phyloP scores from a whole-genome alignment of 257 asterid genomes.

The Jacaranda copaia region DNA sequence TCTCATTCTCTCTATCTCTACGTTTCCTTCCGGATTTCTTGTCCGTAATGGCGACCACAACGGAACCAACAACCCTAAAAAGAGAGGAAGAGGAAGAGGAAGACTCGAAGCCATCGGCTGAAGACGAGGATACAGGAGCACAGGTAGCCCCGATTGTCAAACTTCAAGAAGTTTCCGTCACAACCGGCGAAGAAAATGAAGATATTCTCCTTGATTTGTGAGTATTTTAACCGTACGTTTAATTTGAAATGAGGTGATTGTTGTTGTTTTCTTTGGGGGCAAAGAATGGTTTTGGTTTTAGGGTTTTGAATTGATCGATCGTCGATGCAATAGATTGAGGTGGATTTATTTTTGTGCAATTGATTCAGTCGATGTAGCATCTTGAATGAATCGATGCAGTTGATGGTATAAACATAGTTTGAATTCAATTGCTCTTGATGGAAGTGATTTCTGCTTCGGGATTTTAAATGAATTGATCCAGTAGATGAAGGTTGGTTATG shows the following conservation, averaged over 20 bases:
- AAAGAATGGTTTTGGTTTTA: background rate
- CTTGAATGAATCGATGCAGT: background rate
- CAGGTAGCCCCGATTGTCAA: slow-evolving; percentile 72
- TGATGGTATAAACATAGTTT: background rate
- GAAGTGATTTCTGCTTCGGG: background rate
- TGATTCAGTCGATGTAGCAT: background rate
- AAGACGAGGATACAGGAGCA: slow-evolving; percentile 86
- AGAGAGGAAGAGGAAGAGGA: slow-evolving; percentile 59
- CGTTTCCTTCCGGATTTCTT: background rate
- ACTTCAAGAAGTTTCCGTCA: slow-evolving; percentile 73
- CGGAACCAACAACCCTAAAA: slow-evolving; percentile 41
- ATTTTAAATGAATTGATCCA: background rate
- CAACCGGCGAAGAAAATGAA: slow-evolving; percentile 85
- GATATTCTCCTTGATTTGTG: slow-evolving; percentile 73
- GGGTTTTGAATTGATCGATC: slow-evolving; percentile 24
- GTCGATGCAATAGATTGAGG: slow-evolving; percentile 12
- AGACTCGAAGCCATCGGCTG: slow-evolving; percentile 46
- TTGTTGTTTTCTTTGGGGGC: background rate
- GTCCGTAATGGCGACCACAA: slow-evolving; percentile 51
- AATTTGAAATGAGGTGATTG: background rate
- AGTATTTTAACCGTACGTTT: slow-evolving; percentile 32
- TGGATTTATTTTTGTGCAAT: background rate
- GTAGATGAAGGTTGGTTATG: background rate
- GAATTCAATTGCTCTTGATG: background rate
- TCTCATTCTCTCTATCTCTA: slow-evolving; percentile 31